Conservation (phyloP, 2,329 filamentous ascomycete species). For the Penicillium sclerotigenum region DNA sequence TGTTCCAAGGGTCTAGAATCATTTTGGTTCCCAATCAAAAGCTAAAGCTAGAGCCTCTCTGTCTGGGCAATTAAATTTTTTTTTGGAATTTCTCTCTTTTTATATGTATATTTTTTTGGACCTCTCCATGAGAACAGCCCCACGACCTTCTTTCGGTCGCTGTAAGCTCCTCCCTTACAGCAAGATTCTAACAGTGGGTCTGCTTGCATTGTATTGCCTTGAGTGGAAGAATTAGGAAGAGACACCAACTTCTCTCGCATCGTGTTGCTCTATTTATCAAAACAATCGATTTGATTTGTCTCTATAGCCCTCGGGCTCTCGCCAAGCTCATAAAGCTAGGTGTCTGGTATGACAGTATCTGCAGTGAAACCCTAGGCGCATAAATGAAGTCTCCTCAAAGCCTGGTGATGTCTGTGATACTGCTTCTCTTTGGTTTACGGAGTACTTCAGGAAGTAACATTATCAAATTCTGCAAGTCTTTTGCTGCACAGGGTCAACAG, state of each 20-base stretch:
- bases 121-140: not conserved
- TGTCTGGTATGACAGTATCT: not conserved
- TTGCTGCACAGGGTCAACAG: not conserved
- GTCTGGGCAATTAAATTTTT: not conserved
- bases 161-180: slow-evolving; percentile 1
- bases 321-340: not conserved
- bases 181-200: not conserved
- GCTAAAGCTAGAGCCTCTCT: not conserved
- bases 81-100: not conserved
- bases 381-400: not conserved
- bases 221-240: not conserved
- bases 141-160: slow-evolving; percentile 4
- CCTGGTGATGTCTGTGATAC: not conserved
- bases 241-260: not conserved
- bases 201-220: not conserved
- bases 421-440: not conserved
- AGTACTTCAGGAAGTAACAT: not conserved
- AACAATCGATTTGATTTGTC: not conserved
- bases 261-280: not conserved
- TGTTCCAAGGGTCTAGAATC: not conserved
- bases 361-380: not conserved
- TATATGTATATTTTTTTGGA: too few species aligned
- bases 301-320: not conserved
- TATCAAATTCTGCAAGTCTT: not conserved
- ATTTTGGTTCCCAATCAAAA: not conserved